phyloP scores from a whole-genome alignment of 2,329 filamentous ascomycete species.

The Torrubiellomyces zombiae region DNA sequence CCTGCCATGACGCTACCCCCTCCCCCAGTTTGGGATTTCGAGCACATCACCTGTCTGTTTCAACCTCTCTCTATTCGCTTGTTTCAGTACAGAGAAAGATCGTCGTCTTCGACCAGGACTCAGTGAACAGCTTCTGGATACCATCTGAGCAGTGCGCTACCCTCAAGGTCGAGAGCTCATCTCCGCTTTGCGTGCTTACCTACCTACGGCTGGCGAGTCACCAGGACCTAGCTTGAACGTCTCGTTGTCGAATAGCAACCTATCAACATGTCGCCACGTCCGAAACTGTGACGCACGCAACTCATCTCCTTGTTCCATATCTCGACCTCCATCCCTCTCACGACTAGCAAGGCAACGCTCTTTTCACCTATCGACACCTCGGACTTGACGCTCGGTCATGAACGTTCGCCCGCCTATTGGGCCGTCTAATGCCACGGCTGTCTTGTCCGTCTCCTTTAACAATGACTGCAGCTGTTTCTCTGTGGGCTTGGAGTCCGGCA shows the following conservation, averaged over 20 bases:
- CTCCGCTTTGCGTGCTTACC: too few relatives aligned
- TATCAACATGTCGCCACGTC: neutral
- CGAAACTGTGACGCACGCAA: neutral
- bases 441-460: constrained; percentile 76
- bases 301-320: neutral
- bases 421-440: constrained; percentile 53
- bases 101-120: too few relatives aligned
- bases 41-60: too few relatives aligned
- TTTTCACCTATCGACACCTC: neutral
- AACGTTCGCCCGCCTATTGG: constrained; percentile 81
- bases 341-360: neutral
- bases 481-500: constrained; percentile 71
- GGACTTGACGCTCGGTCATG: constrained; percentile 40
- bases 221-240: neutral
- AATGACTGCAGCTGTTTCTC: constrained; percentile 71
- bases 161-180: too few relatives aligned
- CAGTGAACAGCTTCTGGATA: too few relatives aligned
- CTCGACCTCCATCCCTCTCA: neutral
- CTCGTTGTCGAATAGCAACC: neutral
- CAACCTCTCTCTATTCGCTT: too few relatives aligned
- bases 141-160: too few relatives aligned
- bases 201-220: neutral
- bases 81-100: too few relatives aligned
- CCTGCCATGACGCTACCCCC: too few relatives aligned
- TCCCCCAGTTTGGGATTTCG: too few relatives aligned